Evolutionary conservation across 441 rosid genomes (phyloP).

Genomic region (Cnidoscolus chayamansa): DNA sequence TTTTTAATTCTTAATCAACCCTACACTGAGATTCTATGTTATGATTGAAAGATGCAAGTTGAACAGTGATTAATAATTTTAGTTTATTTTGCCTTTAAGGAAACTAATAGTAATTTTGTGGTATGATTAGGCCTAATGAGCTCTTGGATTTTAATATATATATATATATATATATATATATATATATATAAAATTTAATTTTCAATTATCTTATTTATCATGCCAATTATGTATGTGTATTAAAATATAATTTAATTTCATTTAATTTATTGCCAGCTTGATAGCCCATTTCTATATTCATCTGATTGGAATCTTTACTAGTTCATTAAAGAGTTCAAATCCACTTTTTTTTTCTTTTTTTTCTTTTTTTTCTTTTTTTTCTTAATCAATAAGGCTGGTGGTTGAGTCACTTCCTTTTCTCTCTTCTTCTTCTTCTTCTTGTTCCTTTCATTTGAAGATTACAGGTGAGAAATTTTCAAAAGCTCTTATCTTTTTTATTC

Average conservation of each 20-base stretch:
- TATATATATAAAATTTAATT: too few species aligned
- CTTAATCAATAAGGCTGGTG: conserved; percentile 35
- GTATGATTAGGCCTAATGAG: too few species aligned
- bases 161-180: too few species aligned
- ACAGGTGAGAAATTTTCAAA: conserved; percentile 22
- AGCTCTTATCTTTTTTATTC: conserved; percentile 4
- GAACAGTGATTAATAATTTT: too few species aligned
- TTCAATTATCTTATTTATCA: too few species aligned
- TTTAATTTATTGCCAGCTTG: background rate
- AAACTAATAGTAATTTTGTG: too few species aligned
- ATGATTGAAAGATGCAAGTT: too few species aligned
- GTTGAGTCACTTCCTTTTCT: conserved; percentile 41
- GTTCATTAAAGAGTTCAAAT: background rate
- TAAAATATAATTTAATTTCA: background rate
- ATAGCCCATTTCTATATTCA: background rate
- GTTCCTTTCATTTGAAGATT: conserved; percentile 15
- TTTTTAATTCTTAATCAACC: too few species aligned
- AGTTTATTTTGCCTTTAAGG: too few species aligned
- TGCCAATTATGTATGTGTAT: too few species aligned
- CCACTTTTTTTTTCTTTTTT: background rate
- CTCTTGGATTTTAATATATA: too few species aligned
- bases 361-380: background rate
- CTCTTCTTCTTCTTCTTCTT: conserved; percentile 7
- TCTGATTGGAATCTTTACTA: conserved; percentile 32
- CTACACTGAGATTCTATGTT: too few species aligned